phyloP scores from a whole-genome alignment of 75 land plant genomes.

The Pinus albicaulis region DNA sequence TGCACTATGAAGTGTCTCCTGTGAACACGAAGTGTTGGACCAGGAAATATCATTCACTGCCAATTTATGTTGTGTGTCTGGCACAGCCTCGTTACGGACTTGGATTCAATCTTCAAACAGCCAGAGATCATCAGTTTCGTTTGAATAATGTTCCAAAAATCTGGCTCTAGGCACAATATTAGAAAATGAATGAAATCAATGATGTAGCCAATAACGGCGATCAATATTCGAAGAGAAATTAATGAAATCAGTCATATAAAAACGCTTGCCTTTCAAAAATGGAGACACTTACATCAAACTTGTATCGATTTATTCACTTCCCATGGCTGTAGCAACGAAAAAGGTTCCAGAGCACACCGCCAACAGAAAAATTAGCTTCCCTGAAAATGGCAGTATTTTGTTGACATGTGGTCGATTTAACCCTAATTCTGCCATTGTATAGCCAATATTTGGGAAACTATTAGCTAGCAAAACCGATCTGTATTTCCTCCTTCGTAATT shows the following conservation, averaged over 20 bases:
- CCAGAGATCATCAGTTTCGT: not conserved
- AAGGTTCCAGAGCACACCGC: not conserved
- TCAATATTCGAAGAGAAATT: not conserved
- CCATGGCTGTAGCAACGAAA: not conserved
- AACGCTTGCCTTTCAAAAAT: not conserved
- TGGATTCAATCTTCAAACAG: not conserved
- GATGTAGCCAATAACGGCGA: not conserved
- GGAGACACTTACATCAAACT: not conserved
- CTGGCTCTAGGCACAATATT: too few relatives aligned
- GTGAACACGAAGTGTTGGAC: constrained; percentile 10
- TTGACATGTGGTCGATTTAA: not conserved
- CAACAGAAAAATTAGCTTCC: not conserved
- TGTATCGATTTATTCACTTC: not conserved
- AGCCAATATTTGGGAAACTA: not conserved
- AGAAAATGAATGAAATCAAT: not conserved
- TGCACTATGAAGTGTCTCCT: constrained; percentile 16
- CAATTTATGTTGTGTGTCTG: not conserved
- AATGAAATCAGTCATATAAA: too few relatives aligned
- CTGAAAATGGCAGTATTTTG: not conserved
- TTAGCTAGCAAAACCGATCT: not conserved
- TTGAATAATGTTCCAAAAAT: too few relatives aligned
- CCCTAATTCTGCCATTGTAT: not conserved
- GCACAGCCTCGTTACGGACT: not conserved
- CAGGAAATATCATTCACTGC: constrained; percentile 18
- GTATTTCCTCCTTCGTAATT: too few relatives aligned